Evolutionary conservation across 805 yeast species (phyloP).

Genomic region (Pichia nakasei): DNA sequence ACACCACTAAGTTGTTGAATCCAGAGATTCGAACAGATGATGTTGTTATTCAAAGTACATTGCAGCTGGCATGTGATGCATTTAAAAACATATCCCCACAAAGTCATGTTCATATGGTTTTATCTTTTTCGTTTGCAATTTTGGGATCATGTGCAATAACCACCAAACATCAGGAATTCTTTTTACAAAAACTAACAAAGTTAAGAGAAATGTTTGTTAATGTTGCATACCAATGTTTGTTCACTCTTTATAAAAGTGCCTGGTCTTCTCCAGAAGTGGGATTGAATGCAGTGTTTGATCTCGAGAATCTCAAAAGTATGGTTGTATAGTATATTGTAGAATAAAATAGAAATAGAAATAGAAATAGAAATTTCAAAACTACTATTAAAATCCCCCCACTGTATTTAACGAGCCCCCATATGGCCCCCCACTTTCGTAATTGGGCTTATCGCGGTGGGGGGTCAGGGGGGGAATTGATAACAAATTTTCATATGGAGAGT

Average conservation of each 20-base stretch:
- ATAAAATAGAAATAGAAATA: too few species aligned
- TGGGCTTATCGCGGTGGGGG: too few species aligned
- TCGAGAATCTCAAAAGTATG: too few species aligned
- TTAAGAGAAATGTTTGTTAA: background rate
- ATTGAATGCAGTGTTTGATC: background rate
- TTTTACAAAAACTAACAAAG: background rate
- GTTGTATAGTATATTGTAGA: too few species aligned
- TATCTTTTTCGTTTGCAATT: conserved; percentile 15
- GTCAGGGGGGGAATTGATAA: too few species aligned
- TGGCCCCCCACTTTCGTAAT: too few species aligned
- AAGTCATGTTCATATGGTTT: conserved; percentile 10
- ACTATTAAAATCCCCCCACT: background rate
- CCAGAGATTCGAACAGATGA: conserved; percentile 5
- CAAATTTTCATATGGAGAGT: too few species aligned
- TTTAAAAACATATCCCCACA: conserved; percentile 10
- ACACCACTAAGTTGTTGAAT: conserved; percentile 10
- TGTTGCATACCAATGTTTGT: background rate
- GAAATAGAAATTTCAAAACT: too few species aligned
- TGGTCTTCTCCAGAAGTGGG: background rate
- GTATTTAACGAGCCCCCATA: too few species aligned
- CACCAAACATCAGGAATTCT: conserved; percentile 10
- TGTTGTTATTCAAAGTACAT: conserved; percentile 5
- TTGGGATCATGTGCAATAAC: conserved; percentile 12
- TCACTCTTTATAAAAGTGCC: background rate
- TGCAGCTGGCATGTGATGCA: conserved; percentile 7